These are phyloP conservation scores for Reutealis trisperma DNA, from an alignment of 345 rosid species.

Conservation along the genomic window DNA sequence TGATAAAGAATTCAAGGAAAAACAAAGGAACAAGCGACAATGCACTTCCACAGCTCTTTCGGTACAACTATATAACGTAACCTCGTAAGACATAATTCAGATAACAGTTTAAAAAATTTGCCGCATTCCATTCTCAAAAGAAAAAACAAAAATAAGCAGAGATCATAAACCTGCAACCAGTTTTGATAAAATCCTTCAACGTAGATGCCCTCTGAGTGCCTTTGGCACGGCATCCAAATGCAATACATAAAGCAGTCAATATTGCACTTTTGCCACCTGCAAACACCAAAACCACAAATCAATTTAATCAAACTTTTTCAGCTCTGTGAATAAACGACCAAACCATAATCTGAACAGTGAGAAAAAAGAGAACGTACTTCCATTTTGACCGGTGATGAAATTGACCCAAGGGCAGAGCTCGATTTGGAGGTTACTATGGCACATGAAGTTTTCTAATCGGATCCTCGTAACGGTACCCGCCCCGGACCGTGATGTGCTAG, in stretches of 20 bases:
- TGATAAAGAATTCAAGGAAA: not conserved
- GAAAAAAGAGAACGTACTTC: constrained; percentile 52
- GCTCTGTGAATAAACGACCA: not conserved
- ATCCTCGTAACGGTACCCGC: constrained; percentile 71
- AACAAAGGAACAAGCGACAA: not conserved
- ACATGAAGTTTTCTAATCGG: constrained; percentile 89
- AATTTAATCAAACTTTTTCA: not conserved
- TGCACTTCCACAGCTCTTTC: not conserved
- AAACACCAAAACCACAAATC: constrained; percentile 4
- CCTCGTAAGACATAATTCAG: not conserved
- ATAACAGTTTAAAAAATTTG: not conserved
- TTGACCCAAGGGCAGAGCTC: constrained; percentile 88
- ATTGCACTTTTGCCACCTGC: constrained; percentile 95
- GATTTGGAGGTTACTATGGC: constrained; percentile 74
- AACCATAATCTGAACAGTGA: not conserved
- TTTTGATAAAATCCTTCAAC: constrained; percentile 82
- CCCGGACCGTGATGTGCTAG: constrained; percentile 44
- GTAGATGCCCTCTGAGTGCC: constrained; percentile 86
- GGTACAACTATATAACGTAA: no score
- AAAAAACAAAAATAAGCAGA: constrained; percentile 7
- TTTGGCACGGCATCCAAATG: constrained; percentile 88
- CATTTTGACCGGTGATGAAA: constrained; percentile 95
- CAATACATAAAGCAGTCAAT: constrained; percentile 84
- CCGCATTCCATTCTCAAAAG: not conserved
- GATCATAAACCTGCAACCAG: constrained; percentile 69